Conservation (phyloP, 2,329 filamentous ascomycete species). For the Reticulascus tulasneorum region DNA sequence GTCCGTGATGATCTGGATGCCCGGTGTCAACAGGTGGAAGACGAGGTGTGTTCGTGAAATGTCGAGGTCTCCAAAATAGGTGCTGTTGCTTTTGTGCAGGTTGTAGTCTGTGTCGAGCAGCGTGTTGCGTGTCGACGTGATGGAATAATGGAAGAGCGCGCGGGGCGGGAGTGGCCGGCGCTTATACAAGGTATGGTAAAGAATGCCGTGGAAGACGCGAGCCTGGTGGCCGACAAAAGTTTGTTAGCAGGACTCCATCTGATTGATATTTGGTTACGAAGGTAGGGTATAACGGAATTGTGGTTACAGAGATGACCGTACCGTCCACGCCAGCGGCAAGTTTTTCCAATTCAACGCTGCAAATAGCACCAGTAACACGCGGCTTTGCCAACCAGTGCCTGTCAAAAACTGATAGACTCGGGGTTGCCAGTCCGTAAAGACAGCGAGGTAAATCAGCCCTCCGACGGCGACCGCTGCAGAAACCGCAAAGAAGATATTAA, state of each 20-base stretch:
- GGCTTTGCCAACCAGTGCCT: constrained; percentile 49
- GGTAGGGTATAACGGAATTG: too few species aligned
- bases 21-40: constrained; percentile 23
- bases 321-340: constrained; percentile 72
- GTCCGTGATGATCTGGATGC: constrained; percentile 46
- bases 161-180: constrained; percentile 19
- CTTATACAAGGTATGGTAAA: constrained; percentile 20
- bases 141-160: constrained; percentile 42
- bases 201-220: constrained; percentile 30
- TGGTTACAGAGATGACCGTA: constrained; percentile 45
- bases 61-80: constrained; percentile 68
- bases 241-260: too few species aligned
- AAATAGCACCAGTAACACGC: constrained; percentile 51
- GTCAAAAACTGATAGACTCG: too few species aligned
- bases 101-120: constrained; percentile 66
- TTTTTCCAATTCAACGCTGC: constrained; percentile 68
- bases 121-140: constrained; percentile 59
- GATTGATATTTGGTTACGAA: too few species aligned
- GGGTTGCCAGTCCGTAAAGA: too few species aligned
- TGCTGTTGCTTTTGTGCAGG: constrained; percentile 67
- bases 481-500: too few species aligned
- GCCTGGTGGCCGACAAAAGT: too few species aligned
- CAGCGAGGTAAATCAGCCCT: too few species aligned
- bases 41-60: constrained; percentile 28
- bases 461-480: too few species aligned